Percentiles rank a stretch among this genome's conserved stretches.
Conservation (phyloP, 225 moss, liverwort and hornwort species). For the Pleurozium schreberi region DNA sequence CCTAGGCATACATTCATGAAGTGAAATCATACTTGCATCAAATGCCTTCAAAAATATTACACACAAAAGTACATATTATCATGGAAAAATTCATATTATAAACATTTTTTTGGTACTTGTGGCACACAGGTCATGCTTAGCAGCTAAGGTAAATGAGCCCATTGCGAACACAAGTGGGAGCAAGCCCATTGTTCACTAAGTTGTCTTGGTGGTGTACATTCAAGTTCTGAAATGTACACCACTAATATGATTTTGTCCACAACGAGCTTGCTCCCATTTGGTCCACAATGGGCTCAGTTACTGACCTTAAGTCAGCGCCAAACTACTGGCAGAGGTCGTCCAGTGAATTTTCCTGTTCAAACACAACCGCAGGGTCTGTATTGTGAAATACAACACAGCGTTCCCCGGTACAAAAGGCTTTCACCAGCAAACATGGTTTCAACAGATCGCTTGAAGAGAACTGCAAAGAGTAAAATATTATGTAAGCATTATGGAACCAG, state of each 20-base stretch:
- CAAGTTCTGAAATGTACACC: background rate
- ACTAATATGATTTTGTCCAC: background rate
- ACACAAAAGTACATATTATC: background rate
- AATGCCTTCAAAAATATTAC: background rate
- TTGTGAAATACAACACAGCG: background rate
- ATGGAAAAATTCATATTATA: background rate
- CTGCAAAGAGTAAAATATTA: background rate
- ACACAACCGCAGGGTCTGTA: background rate
- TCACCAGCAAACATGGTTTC: background rate
- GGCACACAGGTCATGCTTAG: background rate
- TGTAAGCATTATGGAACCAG: background rate
- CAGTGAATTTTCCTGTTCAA: background rate
- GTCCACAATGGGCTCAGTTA: background rate
- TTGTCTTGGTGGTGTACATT: background rate
- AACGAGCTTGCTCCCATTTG: background rate
- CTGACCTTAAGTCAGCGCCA: background rate
- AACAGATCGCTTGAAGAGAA: background rate
- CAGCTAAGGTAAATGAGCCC: background rate
- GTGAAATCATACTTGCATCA: background rate
- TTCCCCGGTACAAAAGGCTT: background rate
- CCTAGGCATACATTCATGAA: background rate
- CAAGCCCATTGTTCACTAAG: background rate
- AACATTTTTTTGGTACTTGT: background rate
- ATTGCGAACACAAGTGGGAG: background rate
- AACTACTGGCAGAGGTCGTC: background rate